Conservation (phyloP, 768 basidiomycete species). For the Leucosporidium scottii region DNA sequence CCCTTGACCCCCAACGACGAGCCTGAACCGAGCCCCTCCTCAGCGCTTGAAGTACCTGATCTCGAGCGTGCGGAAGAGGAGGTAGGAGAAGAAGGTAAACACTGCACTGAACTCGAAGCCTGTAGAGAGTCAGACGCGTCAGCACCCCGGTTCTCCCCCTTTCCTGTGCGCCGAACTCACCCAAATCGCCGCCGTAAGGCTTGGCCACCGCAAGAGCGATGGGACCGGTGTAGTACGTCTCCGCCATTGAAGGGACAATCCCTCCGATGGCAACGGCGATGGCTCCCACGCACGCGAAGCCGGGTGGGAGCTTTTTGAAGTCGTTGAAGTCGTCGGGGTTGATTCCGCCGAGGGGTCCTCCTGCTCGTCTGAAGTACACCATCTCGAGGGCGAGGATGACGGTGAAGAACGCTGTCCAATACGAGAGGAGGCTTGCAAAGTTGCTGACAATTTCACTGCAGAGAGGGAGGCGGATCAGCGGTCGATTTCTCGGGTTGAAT, state of each 20-base stretch:
- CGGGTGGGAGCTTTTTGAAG: conserved; percentile 24
- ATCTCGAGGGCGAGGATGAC: conserved; percentile 9
- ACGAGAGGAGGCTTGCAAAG: conserved; percentile 44
- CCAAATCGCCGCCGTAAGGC: conserved; percentile 26
- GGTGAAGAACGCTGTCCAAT: conserved; percentile 19
- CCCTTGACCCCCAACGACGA: too few species aligned
- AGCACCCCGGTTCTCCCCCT: too few species aligned
- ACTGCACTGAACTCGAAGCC: background rate
- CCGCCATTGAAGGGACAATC: conserved; percentile 7
- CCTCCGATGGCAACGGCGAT: conserved; percentile 7
- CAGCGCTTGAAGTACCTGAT: background rate
- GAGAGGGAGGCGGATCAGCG: too few species aligned
- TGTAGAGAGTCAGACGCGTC: too few species aligned
- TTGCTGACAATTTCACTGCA: conserved; percentile 44
- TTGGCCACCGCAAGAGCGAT: conserved; percentile 14
- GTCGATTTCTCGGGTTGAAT: too few species aligned
- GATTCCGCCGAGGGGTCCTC: conserved; percentile 16
- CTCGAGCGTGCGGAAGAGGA: background rate
- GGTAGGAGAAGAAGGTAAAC: background rate
- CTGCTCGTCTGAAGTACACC: conserved; percentile 20
- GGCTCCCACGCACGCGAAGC: conserved; percentile 13
- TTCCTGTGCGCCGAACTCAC: too few species aligned
- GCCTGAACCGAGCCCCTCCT: background rate
- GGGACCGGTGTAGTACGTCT: conserved; percentile 25
- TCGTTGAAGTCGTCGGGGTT: conserved; percentile 31